phyloP scores from a whole-genome alignment of 1,139 yeast species.

The Pichia inconspicua region DNA sequence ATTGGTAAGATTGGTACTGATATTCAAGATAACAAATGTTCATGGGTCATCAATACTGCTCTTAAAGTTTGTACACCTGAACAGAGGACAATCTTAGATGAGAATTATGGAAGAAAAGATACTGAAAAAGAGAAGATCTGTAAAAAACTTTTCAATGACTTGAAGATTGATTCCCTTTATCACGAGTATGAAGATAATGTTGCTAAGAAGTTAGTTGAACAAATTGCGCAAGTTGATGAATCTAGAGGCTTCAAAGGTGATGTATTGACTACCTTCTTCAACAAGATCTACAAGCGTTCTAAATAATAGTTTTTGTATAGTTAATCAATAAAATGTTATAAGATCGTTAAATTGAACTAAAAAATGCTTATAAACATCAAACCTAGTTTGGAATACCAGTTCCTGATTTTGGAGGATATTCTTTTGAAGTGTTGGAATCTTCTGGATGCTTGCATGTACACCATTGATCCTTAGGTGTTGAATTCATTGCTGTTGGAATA shows the following conservation, averaged over 20 bases:
- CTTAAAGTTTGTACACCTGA: conserved; percentile 68
- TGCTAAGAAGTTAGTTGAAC: conserved; percentile 54
- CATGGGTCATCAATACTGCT: conserved; percentile 96
- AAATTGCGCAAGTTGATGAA: conserved; percentile 73
- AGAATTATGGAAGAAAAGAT: conserved; percentile 83
- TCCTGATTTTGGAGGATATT: conserved; percentile 28
- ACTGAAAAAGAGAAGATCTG: conserved; percentile 60
- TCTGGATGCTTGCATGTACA: conserved; percentile 27
- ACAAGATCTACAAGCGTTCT: conserved; percentile 88
- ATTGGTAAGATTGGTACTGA: conserved; percentile 99
- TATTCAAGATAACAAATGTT: conserved; percentile 96
- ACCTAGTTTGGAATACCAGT: conserved; percentile 19
- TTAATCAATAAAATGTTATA: not conserved
- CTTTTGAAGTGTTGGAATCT: conserved; percentile 20
- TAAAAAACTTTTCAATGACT: conserved; percentile 66
- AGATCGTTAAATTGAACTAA: not conserved
- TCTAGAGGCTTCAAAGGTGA: conserved; percentile 84
- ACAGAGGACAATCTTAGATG: conserved; percentile 77
- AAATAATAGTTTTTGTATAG: conserved; percentile 38
- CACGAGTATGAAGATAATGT: conserved; percentile 73
- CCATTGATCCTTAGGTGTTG: conserved; percentile 32
- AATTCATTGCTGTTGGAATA: conserved; percentile 35
- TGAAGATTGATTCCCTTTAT: conserved; percentile 66
- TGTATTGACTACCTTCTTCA: conserved; percentile 74
- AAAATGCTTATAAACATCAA: not conserved